Conservation (phyloP, 2,329 filamentous ascomycete species). For the Exophiala aquamarina region DNA sequence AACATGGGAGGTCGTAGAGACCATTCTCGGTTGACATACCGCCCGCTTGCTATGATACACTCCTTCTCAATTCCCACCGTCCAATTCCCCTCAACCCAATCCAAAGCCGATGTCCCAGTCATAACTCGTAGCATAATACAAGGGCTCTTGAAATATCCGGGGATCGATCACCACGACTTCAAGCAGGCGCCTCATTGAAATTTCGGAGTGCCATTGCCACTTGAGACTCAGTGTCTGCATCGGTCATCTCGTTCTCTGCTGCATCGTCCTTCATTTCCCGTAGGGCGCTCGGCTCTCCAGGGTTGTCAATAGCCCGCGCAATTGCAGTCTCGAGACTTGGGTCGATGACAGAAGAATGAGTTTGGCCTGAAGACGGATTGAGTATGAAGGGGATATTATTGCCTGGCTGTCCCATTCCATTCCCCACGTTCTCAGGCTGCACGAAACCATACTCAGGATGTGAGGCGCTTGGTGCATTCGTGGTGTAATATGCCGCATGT, state of each 20-base stretch:
- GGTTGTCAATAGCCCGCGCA: conserved; percentile 7
- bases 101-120: too few species aligned
- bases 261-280: neutral
- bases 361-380: conserved; percentile 15
- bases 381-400: conserved; percentile 12
- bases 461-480: conserved; percentile 10
- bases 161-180: too few species aligned
- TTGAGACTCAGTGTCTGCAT: conserved; percentile 12
- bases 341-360: conserved; percentile 21
- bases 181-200: too few species aligned
- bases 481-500: conserved; percentile 21
- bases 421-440: conserved; percentile 4
- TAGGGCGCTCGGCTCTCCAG: neutral
- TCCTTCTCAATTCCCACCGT: too few species aligned
- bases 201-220: conserved; percentile 18
- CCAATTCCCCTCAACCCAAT: too few species aligned
- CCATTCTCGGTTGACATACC: too few species aligned
- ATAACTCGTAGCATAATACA: too few species aligned
- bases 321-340: conserved; percentile 21
- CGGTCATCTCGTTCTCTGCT: neutral
- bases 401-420: conserved; percentile 4
- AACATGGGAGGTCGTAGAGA: too few species aligned
- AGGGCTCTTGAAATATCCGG: too few species aligned
- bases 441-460: conserved; percentile 24
- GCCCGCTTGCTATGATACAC: too few species aligned